phyloP scores from a whole-genome alignment of 73 alveolate species.

The Durusdinium trenchii region DNA sequence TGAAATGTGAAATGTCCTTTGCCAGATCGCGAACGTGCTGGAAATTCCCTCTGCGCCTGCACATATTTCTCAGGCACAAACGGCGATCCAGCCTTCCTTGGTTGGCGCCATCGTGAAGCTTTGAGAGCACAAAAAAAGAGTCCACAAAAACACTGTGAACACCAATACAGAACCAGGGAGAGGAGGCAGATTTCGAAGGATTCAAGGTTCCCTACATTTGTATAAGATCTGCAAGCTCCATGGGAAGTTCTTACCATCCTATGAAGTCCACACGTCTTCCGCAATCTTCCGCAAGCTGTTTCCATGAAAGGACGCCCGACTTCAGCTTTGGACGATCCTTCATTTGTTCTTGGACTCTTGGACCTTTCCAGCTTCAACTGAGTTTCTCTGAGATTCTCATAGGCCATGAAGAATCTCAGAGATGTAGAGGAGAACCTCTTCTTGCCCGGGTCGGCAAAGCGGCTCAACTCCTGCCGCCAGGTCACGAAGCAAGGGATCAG shows the following conservation, averaged over 20 bases:
- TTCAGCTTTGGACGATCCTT: no score
- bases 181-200: background rate
- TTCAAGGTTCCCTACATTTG: no score
- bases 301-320: no score
- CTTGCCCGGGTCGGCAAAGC: constrained; percentile 39
- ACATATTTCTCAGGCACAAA: constrained; percentile 39
- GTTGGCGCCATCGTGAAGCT: background rate
- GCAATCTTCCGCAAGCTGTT: no score
- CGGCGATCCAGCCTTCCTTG: constrained; percentile 57
- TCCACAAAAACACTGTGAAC: no score
- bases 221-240: no score
- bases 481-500: no score
- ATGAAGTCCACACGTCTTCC: no score
- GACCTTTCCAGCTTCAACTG: background rate
- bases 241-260: no score
- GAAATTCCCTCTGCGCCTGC: background rate
- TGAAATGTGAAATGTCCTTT: no score
- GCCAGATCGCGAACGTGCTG: background rate
- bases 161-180: no score
- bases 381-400: constrained; percentile 53
- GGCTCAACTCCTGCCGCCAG: constrained; percentile 23
- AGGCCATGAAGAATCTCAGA: constrained; percentile 60
- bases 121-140: background rate
- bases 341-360: background rate
- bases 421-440: constrained; percentile 53